Conservation (phyloP, 768 basidiomycete species). For the Cystofilobasidium capitatum region DNA sequence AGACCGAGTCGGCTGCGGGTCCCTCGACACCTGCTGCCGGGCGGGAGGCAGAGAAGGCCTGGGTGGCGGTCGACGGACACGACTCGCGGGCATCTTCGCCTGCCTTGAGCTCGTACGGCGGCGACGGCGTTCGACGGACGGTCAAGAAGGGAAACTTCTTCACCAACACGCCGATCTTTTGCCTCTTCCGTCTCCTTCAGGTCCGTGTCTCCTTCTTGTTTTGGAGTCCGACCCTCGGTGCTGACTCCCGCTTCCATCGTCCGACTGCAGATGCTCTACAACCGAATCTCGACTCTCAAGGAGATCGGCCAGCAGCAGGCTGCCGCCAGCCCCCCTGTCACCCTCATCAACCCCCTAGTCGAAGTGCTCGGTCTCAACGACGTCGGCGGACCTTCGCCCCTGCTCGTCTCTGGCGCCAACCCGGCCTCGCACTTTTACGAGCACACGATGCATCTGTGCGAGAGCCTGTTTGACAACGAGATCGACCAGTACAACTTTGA, state of each 20-base stretch:
- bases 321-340: conserved; percentile 41
- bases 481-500: conserved; percentile 86
- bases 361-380: conserved; percentile 78
- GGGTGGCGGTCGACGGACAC: conserved; percentile 37
- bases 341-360: conserved; percentile 69
- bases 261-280: conserved; percentile 75
- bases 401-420: conserved; percentile 38
- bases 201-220: conserved; percentile 46
- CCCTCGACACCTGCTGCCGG: not conserved
- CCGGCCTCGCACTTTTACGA: conserved; percentile 66
- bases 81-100: conserved; percentile 28
- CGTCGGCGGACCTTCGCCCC: conserved; percentile 34
- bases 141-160: conserved; percentile 52
- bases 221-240: conserved; percentile 5
- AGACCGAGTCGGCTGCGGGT: not conserved
- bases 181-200: conserved; percentile 77
- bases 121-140: conserved; percentile 23
- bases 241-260: conserved; percentile 11
- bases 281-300: conserved; percentile 75
- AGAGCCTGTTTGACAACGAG: conserved; percentile 87
- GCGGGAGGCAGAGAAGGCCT: conserved; percentile 34
- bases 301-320: conserved; percentile 64
- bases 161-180: conserved; percentile 86
- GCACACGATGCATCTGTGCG: conserved; percentile 80
- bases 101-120: conserved; percentile 24